Evolutionary conservation across 1,284 basidiomycete species (phyloP).

Genomic region (Omphalotus olearius): DNA sequence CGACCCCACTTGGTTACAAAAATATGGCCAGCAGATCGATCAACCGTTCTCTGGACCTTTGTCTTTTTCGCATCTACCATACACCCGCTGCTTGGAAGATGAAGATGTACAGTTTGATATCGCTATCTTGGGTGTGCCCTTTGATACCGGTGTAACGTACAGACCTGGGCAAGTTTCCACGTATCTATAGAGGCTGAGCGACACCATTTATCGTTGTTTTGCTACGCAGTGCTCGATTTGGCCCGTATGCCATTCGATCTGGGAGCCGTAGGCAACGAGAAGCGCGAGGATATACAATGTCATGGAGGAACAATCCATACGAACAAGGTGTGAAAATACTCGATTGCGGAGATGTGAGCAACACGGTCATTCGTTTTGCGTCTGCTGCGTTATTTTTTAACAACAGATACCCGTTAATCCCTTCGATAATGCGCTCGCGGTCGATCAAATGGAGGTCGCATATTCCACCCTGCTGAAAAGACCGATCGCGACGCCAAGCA

Average conservation of each 20-base stretch:
- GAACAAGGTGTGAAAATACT: conserved; percentile 51
- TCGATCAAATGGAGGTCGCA: conserved; percentile 78
- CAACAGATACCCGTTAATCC: conserved; percentile 61
- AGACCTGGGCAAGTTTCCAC: conserved; percentile 44
- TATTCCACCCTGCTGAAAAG: conserved; percentile 66
- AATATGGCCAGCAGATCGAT: conserved; percentile 71
- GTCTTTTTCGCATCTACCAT: conserved; percentile 70
- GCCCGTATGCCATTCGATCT: conserved; percentile 76
- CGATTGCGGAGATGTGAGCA: conserved; percentile 76
- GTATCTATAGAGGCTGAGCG: background rate
- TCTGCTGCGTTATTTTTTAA: background rate
- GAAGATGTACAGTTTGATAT: conserved; percentile 56
- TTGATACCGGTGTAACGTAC: conserved; percentile 72
- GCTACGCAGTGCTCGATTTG: conserved; percentile 64
- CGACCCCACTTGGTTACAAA: conserved; percentile 49
- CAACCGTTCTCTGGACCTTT: conserved; percentile 68
- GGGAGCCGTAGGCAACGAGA: conserved; percentile 66
- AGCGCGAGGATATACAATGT: conserved; percentile 54
- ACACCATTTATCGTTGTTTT: background rate
- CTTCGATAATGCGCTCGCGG: conserved; percentile 71
- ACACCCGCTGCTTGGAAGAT: conserved; percentile 66
- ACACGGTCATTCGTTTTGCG: too few relatives aligned
- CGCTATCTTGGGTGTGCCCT: conserved; percentile 77
- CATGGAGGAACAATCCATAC: conserved; percentile 71
- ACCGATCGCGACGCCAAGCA: conserved; percentile 32